These are phyloP conservation scores for Trametes versicolor DNA, from an alignment of 1,284 basidiomycete species.

Conservation along the genomic window DNA sequence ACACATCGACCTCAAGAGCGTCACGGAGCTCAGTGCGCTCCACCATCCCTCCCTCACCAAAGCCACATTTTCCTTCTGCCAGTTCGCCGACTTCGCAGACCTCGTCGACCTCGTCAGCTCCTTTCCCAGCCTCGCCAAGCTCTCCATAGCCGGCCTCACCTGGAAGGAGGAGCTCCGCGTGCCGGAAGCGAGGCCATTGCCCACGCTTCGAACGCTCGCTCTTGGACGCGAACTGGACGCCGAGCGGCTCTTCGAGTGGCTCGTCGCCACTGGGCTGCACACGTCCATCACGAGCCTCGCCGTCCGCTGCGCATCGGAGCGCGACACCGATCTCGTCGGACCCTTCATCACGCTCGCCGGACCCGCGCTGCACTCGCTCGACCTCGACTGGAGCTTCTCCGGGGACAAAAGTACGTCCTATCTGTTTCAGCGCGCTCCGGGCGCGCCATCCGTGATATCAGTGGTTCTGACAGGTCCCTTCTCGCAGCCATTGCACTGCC, in stretches of 20 bases:
- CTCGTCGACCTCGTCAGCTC: slow-evolving; percentile 40
- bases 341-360: slow-evolving; percentile 37
- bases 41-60: slow-evolving; percentile 35
- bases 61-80: slow-evolving; percentile 41
- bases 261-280: slow-evolving; percentile 36
- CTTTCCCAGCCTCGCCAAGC: slow-evolving; percentile 38
- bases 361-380: slow-evolving; percentile 35
- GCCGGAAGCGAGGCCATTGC: slow-evolving; percentile 11
- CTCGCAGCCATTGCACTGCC: slow-evolving; percentile 36
- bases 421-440: slow-evolving; percentile 6
- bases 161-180: slow-evolving; percentile 34
- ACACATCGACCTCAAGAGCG: slow-evolving; percentile 32
- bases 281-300: slow-evolving; percentile 32
- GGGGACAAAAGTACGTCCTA: slow-evolving; percentile 34
- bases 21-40: slow-evolving; percentile 26
- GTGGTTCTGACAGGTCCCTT: slow-evolving; percentile 4
- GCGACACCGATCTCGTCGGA: slow-evolving; percentile 38
- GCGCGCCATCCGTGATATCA: background rate
- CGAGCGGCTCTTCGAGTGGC: slow-evolving; percentile 37
- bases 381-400: slow-evolving; percentile 41
- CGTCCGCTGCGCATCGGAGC: slow-evolving; percentile 36
- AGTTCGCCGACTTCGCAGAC: slow-evolving; percentile 40
- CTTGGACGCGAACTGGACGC: slow-evolving; percentile 40
- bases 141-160: slow-evolving; percentile 39
- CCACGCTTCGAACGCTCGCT: slow-evolving; percentile 26